Base-by-base conservation (phyloP, 73 alveolate species). In the Breviolum minutum region DNA sequence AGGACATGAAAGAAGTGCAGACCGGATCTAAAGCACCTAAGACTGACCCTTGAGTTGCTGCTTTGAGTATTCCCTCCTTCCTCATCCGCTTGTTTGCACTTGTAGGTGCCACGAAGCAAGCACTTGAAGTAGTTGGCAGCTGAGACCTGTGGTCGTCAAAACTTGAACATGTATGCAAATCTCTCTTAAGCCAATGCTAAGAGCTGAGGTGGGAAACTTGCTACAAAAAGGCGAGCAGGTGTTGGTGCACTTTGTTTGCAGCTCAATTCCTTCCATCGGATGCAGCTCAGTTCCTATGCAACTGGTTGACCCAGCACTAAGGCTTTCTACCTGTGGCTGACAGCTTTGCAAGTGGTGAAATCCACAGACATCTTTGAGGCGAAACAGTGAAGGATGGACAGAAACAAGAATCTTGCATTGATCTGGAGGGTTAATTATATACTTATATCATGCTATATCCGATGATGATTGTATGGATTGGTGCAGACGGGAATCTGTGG, bases 241-340 rank as follows among this genome's bases (percentile, higher is more conserved):
- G 66, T 27, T 80, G 54, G 54, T 40, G 17, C 69, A 48, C 54
- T 32, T 80, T 48, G 88, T 40, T 40, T 40, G 54, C 54, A 40
- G 0, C 54, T 40, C 5, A 40, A 3, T 40, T 40, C 54, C 54
- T 40, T 40, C 54, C 54, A 40, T 80, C 88, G n/a, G n/a, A n/a
- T 30, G 5, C 6, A 11, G 68, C 88, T 80, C 88, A 80, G 87
- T 9, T 27, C 85, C 60, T 8, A 8, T 22, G 11, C 60, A 13
- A 19, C 83, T 0, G 32, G 54, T 1, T 32, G 60, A 48, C 10
- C 66, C 22, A 54, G 71, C 71, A 17, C 69, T 40, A 26, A 83
- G 92, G 92, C 76, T 24, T 83, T 83, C 73, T 8, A 20, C 26
- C 12, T 83, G 62, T 83, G 92, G 92, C 92, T 83, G 71, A 29